These are phyloP conservation scores for Saccharomycopsis malanga DNA, from an alignment of 805 yeast genomes.

Conservation along the genomic window DNA sequence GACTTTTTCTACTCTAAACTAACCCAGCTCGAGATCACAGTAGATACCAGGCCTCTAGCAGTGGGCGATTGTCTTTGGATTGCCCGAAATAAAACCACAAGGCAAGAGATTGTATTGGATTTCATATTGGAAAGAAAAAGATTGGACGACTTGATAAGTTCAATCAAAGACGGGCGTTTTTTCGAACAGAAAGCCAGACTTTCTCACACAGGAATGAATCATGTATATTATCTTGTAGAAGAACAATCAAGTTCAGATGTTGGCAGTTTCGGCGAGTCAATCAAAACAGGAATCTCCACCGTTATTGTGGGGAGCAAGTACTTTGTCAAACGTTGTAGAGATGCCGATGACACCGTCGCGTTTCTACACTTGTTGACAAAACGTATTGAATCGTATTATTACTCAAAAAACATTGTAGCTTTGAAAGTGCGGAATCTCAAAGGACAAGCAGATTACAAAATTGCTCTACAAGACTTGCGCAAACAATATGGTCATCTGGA, in stretches of 20 bases:
- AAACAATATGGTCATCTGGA: slow-evolving; percentile 36
- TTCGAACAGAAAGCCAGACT: slow-evolving; percentile 80
- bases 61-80: slow-evolving; percentile 91
- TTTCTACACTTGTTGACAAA: slow-evolving; percentile 47
- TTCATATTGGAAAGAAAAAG: slow-evolving; percentile 87
- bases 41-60: slow-evolving; percentile 52
- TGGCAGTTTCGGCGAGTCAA: slow-evolving; percentile 47
- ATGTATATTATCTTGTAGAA: slow-evolving; percentile 75
- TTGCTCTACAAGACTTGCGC: slow-evolving; percentile 37
- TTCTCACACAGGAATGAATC: slow-evolving; percentile 55
- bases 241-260: slow-evolving; percentile 48
- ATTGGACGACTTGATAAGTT: slow-evolving; percentile 72
- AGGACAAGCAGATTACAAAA: slow-evolving; percentile 45
- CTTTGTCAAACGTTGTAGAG: slow-evolving; percentile 58
- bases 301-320: slow-evolving; percentile 61
- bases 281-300: slow-evolving; percentile 70
- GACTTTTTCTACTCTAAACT: slow-evolving; percentile 60
- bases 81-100: slow-evolving; percentile 55
- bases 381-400: slow-evolving; percentile 36
- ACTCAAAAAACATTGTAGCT: slow-evolving; percentile 37
- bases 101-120: slow-evolving; percentile 63
- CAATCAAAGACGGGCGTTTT: slow-evolving; percentile 85
- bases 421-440: slow-evolving; percentile 44
- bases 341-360: slow-evolving; percentile 66
- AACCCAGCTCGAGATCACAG: slow-evolving; percentile 38